Conservation (phyloP, 75 land plant genomes). For the Isoetes taiwanensis region DNA sequence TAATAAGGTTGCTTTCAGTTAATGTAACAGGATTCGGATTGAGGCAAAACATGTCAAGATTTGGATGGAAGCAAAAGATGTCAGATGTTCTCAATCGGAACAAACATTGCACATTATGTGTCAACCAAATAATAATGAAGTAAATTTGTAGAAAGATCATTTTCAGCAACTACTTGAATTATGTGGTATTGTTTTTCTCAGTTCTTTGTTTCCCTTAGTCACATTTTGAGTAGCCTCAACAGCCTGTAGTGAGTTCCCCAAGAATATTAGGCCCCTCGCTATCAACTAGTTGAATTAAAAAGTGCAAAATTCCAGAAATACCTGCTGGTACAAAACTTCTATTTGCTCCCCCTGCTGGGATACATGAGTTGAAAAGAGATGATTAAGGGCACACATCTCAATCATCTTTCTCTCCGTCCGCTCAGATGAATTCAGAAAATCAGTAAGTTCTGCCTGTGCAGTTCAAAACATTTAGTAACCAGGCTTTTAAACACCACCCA, state of each 20-base stretch:
- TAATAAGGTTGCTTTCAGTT: too few species aligned
- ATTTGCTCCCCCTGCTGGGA: conserved; percentile 87
- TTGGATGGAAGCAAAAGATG: too few species aligned
- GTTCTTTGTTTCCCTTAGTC: conserved; percentile 85
- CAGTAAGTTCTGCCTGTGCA: conserved; percentile 68
- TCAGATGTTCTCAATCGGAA: too few species aligned
- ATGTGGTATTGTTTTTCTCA: conserved; percentile 67
- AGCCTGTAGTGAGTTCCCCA: conserved; percentile 64
- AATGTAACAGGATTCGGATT: too few species aligned
- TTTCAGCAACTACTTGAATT: conserved; percentile 88
- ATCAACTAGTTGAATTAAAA: conserved; percentile 5
- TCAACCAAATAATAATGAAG: too few species aligned
- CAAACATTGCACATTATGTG: too few species aligned
- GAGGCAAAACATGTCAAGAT: too few species aligned
- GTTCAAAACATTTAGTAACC: too few species aligned
- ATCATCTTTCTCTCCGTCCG: conserved; percentile 90
- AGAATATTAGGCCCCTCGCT: neutral
- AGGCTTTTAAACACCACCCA: too few species aligned
- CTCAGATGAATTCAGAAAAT: conserved; percentile 61
- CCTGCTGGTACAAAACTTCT: conserved; percentile 71
- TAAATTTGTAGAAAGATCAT: conserved; percentile 73
- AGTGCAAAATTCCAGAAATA: too few species aligned
- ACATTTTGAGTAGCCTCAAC: conserved; percentile 83
- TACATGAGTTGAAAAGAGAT: conserved; percentile 84
- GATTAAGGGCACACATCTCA: conserved; percentile 88